Conservation (phyloP, 2,329 filamentous ascomycete genomes). For the Colletotrichum chlorophyti region DNA sequence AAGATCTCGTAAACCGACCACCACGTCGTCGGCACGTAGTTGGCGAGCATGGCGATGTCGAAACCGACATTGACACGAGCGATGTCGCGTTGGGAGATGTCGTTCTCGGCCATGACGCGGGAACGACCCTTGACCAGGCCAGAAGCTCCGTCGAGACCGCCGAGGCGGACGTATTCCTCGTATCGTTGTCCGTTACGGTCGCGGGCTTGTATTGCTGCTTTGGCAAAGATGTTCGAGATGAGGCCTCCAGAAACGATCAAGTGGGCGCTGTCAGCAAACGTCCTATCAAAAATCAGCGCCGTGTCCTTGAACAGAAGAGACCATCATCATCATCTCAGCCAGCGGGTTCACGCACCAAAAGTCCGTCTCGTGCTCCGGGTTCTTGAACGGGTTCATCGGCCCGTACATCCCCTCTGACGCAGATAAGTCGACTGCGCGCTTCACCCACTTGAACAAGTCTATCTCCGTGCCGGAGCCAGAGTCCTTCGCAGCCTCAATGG, state of each 20-base stretch:
- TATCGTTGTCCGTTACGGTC: slow-evolving; percentile 4
- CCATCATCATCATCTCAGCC: background rate
- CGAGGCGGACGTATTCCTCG: background rate
- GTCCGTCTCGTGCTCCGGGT: slow-evolving; percentile 12
- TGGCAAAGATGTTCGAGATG: background rate
- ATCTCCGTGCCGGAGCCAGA: background rate
- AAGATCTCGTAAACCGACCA: slow-evolving; percentile 53
- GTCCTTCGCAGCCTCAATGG: background rate
- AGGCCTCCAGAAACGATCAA: background rate
- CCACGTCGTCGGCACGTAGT: slow-evolving; percentile 50
- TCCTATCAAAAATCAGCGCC: background rate
- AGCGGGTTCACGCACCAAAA: background rate
- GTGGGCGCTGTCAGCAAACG: background rate
- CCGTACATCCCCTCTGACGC: slow-evolving; percentile 14
- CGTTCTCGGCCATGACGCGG: background rate
- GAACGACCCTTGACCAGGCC: background rate
- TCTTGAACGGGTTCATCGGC: slow-evolving; percentile 17
- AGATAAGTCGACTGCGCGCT: background rate
- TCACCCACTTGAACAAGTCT: slow-evolving; percentile 12
- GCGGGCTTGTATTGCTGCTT: background rate
- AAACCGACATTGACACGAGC: slow-evolving; percentile 5
- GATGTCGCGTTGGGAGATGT: background rate
- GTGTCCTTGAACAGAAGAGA: too few species aligned
- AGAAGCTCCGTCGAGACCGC: background rate
- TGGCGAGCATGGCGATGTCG: slow-evolving; percentile 44